Evolutionary conservation across 2,329 filamentous ascomycete species (phyloP).

Genomic region (Peltaster fructicola): DNA sequence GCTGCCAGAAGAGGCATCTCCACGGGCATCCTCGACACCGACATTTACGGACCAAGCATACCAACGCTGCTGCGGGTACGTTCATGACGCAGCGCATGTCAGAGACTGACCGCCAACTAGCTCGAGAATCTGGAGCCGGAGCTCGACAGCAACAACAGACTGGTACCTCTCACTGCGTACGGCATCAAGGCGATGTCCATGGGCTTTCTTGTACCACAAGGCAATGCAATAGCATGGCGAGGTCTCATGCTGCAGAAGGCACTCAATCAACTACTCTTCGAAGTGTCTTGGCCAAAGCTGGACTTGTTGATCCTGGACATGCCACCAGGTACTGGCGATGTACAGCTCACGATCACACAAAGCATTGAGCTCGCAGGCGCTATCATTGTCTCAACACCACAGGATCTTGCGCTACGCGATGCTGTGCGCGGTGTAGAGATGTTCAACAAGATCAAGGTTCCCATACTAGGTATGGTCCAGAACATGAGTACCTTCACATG

Average conservation of each 20-base stretch:
- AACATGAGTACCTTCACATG: constrained; percentile 82
- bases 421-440: constrained; percentile 83
- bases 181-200: constrained; percentile 98
- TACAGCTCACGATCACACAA: constrained; percentile 91
- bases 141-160: constrained; percentile 41
- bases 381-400: constrained; percentile 81
- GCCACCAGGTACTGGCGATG: constrained; percentile 87
- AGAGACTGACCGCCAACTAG: constrained; percentile 4
- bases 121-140: constrained; percentile 17
- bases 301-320: constrained; percentile 82
- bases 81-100: constrained; percentile 22
- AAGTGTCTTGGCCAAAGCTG: constrained; percentile 81
- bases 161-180: constrained; percentile 82
- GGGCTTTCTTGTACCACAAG: constrained; percentile 72
- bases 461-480: constrained; percentile 72
- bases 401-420: constrained; percentile 82
- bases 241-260: constrained; percentile 97
- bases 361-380: constrained; percentile 79
- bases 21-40: constrained; percentile 79
- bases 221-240: constrained; percentile 80
- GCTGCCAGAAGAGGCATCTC: constrained; percentile 69
- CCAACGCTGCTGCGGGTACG: constrained; percentile 74
- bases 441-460: constrained; percentile 70
- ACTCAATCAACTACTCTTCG: constrained; percentile 82
- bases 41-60: constrained; percentile 92